Base-by-base conservation (phyloP, 1,284 basidiomycete genomes). In the Cutaneotrichosporon arboriforme region DNA sequence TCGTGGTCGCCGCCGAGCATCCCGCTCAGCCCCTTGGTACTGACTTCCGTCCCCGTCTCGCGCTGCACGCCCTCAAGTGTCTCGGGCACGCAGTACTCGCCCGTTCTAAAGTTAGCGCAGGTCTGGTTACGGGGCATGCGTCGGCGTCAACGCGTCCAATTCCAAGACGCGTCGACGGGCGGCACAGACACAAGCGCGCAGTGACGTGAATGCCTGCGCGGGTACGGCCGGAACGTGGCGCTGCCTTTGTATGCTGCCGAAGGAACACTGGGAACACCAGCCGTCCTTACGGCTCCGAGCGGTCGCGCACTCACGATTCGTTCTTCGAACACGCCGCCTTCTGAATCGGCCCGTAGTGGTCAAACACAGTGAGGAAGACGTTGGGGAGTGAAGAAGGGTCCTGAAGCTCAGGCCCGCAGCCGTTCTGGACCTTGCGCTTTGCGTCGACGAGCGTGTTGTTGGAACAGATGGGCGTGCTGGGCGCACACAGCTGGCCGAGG, bases 291-390 rank as follows among this genome's bases (percentile, higher is more conserved):
- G n/a, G n/a, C n/a, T n/a, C n/a, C n/a, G n/a, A n/a, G n/a, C n/a
- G 9, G 7, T 7, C 26, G 10, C 26, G 7, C 13, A 64, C 69
- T 60, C 54, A 74, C 70, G 65, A 61, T n/a, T 58, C 23, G 58
- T 69, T 69, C 55, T 65, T 66, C 21, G 67, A 60, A 53, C 72
- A 74, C 8, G 59, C 71, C 2, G 64, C 70, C 15, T 58, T 52
- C 43, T 65, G 47, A 45, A 70, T 54, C 34, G 68, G 48, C 13
- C 59, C 48, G 50, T 74, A 74, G 55, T 63, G 44, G 12, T 58
- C 23, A 12, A 74, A 39, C 8, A 58, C 38, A 3, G 40, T 50
- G 12, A 53, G 31, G 49, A 63, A 36, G 35, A 68, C 65, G 13
- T 54, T 59, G 15, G 62, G 52, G 4, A 73, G 48, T n/a, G 68